Conservation (phyloP, 2,329 filamentous ascomycete species). For the Beauveria sp. region DNA sequence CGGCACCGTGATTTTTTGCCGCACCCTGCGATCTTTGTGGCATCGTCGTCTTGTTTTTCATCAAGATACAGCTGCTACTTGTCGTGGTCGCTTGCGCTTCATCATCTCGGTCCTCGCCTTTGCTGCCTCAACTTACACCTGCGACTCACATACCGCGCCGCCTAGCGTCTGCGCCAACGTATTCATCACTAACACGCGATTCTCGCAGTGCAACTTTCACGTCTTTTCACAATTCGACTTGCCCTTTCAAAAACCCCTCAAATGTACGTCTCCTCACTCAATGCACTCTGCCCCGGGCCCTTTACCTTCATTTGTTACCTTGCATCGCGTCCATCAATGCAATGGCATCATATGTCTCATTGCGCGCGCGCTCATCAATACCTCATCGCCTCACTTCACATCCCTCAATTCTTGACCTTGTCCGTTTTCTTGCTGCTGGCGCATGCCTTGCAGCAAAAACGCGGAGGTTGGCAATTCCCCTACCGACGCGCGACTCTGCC, state of each 20-base stretch:
- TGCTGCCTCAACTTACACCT: constrained; percentile 8
- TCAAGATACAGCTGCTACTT: constrained; percentile 4
- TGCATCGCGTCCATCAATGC: neutral
- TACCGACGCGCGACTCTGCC: neutral
- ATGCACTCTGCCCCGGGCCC: neutral
- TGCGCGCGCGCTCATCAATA: neutral
- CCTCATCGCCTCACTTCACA: neutral
- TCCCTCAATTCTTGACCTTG: neutral
- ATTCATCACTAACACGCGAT: constrained; percentile 11
- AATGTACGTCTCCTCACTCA: constrained; percentile 12
- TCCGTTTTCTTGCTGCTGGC: neutral
- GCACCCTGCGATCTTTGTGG: constrained; percentile 8
- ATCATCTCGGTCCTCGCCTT: constrained; percentile 6
- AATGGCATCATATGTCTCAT: neutral
- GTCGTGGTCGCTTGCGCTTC: neutral
- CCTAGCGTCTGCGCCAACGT: neutral
- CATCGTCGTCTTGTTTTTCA: constrained; percentile 4
- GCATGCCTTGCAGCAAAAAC: neutral
- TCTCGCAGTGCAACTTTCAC: constrained; percentile 11
- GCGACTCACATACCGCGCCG: neutral
- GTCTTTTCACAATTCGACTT: constrained; percentile 3
- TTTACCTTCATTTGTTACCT: neutral
- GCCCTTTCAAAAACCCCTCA: constrained; percentile 11
- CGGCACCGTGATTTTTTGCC: constrained; percentile 20
- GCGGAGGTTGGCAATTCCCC: neutral